phyloP scores from a whole-genome alignment of 345 rosid genomes.

The Populus davidiana region DNA sequence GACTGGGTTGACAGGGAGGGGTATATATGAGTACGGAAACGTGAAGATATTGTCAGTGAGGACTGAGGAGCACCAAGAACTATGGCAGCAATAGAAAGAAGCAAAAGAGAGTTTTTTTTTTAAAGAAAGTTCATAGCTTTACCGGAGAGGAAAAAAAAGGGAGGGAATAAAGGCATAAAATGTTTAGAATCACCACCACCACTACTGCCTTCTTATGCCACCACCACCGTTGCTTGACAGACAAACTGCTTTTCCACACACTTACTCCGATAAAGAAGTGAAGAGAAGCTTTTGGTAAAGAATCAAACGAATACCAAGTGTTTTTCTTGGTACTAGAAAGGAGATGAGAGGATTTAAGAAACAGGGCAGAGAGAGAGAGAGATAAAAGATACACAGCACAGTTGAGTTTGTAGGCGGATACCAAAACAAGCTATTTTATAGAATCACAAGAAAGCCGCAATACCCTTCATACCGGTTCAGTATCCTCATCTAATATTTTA shows the following conservation, averaged over 20 bases:
- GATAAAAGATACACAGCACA: conserved; percentile 2
- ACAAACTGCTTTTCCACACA: background rate
- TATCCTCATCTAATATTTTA: background rate
- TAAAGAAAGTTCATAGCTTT: background rate
- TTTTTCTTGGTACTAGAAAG: background rate
- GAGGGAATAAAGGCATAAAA: conserved; percentile 21
- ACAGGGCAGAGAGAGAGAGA: background rate
- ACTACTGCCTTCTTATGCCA: background rate
- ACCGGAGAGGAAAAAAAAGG: background rate
- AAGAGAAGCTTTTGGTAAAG: background rate
- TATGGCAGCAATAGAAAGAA: background rate
- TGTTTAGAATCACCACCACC: background rate
- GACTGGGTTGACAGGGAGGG: background rate
- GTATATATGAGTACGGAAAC: background rate
- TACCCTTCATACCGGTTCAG: conserved; percentile 6
- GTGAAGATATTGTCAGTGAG: conserved; percentile 10
- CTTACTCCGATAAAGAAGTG: background rate
- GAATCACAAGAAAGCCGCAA: conserved; percentile 32
- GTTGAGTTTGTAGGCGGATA: conserved; percentile 2
- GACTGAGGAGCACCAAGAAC: conserved; percentile 13
- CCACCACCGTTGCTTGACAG: conserved; percentile 5
- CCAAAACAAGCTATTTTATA: conserved; percentile 36
- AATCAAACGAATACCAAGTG: background rate
- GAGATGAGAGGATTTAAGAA: background rate
- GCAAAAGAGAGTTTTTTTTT: background rate